Evolutionary conservation across 2,329 filamentous ascomycete genomes (phyloP), one percentile per base, ranked within the genome.

Genomic region (Neopestalotiopsis sp.): DNA sequence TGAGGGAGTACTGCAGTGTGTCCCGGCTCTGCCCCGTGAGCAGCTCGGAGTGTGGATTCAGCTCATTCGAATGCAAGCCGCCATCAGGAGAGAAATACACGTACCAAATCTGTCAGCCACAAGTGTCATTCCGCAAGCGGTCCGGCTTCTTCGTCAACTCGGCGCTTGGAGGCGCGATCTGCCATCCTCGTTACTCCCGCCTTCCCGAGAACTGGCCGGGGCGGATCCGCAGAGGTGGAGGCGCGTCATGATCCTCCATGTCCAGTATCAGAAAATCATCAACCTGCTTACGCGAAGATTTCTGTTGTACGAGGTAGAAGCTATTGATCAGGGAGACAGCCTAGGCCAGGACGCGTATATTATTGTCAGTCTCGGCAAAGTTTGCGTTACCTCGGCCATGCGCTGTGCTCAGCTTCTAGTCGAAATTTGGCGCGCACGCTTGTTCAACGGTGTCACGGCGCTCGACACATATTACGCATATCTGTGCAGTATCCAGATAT

Each of bases 41-140:
- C 73, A 76, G 20, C 68, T 75, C 5, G 71, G 71, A 20, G 69
- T 71, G 14, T 73, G 73, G 30, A 70, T 73, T 30, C 71, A 63
- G 45, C 67, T 79, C 10, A 70, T 75, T 56, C 71, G 72, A 56
- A 62, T 78, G 6, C 72, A 74, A 32, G 74, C 74, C 4, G 71
- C 72, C n/a, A 73, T 79, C 9, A 70, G 75, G 45, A 72, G 76
- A 34, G 75, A 75, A n/a, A 74, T 78, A 56, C 76, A 77, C 58
- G 71, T 73, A 65, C 72, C 69, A 1, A 61, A 64, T 20, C 65
- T 71, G n/a, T 62, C 71, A 13, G 64, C 71, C 17, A 64, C 63
- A 10, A 71, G 45, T 28, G 73, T 72, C 64, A 70, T 73, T 24
- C 4, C 61, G 5, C 68, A 73, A 28, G 73, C 73, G 5, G 34